A percentile compares a stretch with the other conserved stretches of the same genome.
Conservation (phyloP, 495 filamentous ascomycete genomes). For the Cladorrhinum samala region DNA sequence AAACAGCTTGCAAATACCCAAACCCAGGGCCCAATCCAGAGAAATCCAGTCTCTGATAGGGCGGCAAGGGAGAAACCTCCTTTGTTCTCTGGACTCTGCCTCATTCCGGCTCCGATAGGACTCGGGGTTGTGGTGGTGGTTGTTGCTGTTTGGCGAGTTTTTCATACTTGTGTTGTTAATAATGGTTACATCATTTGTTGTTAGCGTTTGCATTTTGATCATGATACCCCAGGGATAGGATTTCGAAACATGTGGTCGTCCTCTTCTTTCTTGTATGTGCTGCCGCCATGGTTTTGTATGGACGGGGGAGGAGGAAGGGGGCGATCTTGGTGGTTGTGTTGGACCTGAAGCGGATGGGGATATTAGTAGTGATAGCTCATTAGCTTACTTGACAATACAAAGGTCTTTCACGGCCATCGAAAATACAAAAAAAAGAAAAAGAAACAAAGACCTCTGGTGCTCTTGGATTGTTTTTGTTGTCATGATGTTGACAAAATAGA, state of each 20-base stretch:
- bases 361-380: slow-evolving; percentile 1
- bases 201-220: slow-evolving; percentile 17
- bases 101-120: slow-evolving; percentile 6
- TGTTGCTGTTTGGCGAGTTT: slow-evolving; percentile 6
- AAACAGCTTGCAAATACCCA: slow-evolving; percentile 3
- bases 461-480: not conserved
- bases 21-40: slow-evolving; percentile 2
- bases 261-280: slow-evolving; percentile 17
- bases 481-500: not conserved
- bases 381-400: slow-evolving; percentile 16
- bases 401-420: slow-evolving; percentile 11
- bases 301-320: not conserved
- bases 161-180: slow-evolving; percentile 4
- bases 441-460: not conserved
- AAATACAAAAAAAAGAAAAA: slow-evolving; percentile 9
- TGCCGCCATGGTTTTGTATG: slow-evolving; percentile 8
- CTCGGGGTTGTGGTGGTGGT: not conserved
- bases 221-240: slow-evolving; percentile 26
- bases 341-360: slow-evolving; percentile 11
- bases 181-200: slow-evolving; percentile 5
- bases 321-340: slow-evolving; percentile 11
- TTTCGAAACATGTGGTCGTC: slow-evolving; percentile 26
- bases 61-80: slow-evolving; percentile 2
- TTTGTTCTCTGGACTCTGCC: slow-evolving; percentile 5
- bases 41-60: slow-evolving; percentile 6